A percentile compares a stretch with the other conserved stretches of the same genome.
These are phyloP conservation scores for Hypoxylon sp. DNA, from an alignment of 2,329 filamentous ascomycete species.

Conservation along the genomic window DNA sequence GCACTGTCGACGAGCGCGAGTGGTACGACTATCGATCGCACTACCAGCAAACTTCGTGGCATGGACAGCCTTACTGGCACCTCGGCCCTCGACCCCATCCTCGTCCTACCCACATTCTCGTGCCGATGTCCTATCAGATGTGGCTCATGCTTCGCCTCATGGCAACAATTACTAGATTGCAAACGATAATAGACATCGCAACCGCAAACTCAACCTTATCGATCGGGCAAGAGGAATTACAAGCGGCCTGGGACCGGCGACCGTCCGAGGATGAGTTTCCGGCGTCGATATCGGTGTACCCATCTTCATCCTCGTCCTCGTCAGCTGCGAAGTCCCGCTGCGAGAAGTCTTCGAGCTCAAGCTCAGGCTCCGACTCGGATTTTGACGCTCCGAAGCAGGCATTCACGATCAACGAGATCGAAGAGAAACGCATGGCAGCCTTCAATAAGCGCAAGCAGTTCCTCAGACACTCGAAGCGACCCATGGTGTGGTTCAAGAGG, in stretches of 20 bases:
- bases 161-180: background rate
- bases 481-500: conserved; percentile 1
- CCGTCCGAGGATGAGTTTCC: background rate
- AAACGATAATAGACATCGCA: background rate
- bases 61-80: background rate
- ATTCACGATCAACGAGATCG: background rate
- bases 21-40: background rate
- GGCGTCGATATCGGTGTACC: background rate
- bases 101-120: background rate
- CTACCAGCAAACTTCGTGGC: background rate
- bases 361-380: background rate
- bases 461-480: background rate
- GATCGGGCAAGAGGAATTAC: no score
- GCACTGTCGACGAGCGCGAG: background rate
- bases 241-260: no score
- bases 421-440: background rate
- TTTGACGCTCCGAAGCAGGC: background rate
- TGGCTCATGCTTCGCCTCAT: background rate
- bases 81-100: background rate
- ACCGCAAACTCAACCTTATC: no score
- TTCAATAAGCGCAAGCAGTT: background rate
- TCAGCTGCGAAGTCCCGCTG: background rate
- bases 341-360: background rate
- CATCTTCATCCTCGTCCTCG: background rate
- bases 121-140: background rate